Percentiles rank a stretch among this genome's conserved stretches.
These are phyloP conservation scores for Pseudogymnoascus sp. DNA, from an alignment of 2,329 filamentous ascomycete genomes.

Conservation along the genomic window DNA sequence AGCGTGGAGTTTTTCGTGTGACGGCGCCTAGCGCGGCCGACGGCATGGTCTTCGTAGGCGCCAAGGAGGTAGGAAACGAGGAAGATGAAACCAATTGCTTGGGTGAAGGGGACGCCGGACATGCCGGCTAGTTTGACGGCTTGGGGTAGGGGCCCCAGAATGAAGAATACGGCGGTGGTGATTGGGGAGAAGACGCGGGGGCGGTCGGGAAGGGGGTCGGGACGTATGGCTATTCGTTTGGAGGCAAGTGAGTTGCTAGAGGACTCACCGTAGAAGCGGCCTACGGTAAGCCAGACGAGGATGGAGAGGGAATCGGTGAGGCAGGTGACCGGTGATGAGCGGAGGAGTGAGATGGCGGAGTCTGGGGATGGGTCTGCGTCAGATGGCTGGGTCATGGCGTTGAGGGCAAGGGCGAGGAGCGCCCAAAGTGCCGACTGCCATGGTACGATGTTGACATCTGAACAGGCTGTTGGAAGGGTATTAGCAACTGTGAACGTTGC, in stretches of 20 bases:
- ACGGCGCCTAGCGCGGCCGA: background rate
- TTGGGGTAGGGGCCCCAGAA: background rate
- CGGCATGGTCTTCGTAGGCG: background rate
- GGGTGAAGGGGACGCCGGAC: background rate
- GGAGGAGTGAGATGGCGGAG: constrained; percentile 13
- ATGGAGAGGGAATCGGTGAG: constrained; percentile 11
- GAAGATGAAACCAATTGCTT: background rate
- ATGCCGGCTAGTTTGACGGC: background rate
- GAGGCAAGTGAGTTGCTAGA: background rate
- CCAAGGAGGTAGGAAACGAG: background rate
- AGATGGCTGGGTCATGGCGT: constrained; percentile 18
- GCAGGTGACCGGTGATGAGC: constrained; percentile 15
- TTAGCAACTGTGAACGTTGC: background rate
- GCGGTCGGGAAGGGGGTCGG: background rate
- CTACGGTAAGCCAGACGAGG: constrained; percentile 8
- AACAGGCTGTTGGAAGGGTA: background rate
- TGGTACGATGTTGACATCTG: background rate
- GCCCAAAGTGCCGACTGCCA: constrained; percentile 19
- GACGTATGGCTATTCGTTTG: background rate
- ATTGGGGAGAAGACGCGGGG: background rate
- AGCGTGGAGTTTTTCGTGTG: background rate
- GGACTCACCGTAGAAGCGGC: background rate
- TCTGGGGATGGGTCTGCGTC: constrained; percentile 10
- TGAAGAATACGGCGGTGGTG: background rate
- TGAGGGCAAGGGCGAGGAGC: constrained; percentile 14